Evolutionary conservation across 768 basidiomycete species (phyloP).

Genomic region (Amanita phalloides): DNA sequence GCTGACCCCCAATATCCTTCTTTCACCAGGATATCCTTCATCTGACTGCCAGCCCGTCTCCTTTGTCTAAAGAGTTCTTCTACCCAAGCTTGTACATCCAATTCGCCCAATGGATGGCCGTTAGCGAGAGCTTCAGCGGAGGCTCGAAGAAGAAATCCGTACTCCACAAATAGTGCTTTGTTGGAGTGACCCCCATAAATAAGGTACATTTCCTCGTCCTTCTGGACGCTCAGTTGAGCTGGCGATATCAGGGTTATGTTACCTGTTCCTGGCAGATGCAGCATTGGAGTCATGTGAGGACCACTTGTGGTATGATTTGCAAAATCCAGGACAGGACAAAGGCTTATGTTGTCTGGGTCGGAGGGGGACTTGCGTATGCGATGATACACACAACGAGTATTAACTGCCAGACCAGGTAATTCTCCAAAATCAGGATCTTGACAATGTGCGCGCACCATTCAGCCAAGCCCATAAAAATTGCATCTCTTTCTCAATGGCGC

Average conservation of each 20-base stretch:
- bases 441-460: conserved; percentile 44
- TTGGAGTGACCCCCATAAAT: conserved; percentile 79
- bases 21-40: conserved; percentile 42
- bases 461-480: conserved; percentile 89
- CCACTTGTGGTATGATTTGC: conserved; percentile 58
- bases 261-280: conserved; percentile 25
- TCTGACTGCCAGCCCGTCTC: conserved; percentile 27
- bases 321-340: conserved; percentile 87
- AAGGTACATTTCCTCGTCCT: conserved; percentile 62
- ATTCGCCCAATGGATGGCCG: conserved; percentile 35
- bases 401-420: conserved; percentile 39
- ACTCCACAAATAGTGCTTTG: conserved; percentile 72
- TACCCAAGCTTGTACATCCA: conserved; percentile 49
- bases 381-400: conserved; percentile 83
- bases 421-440: conserved; percentile 1
- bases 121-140: conserved; percentile 11
- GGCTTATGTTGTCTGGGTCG: conserved; percentile 68
- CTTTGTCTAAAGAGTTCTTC: conserved; percentile 37
- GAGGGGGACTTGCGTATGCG: conserved; percentile 37
- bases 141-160: conserved; percentile 64
- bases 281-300: conserved; percentile 32
- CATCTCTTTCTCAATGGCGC: conserved; percentile 14
- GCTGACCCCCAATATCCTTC: conserved; percentile 82
- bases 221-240: conserved; percentile 22
- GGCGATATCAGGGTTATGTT: conserved; percentile 44